Conservation (phyloP, 2,329 filamentous ascomycete genomes). For the Emergomyces pasteurianus region DNA sequence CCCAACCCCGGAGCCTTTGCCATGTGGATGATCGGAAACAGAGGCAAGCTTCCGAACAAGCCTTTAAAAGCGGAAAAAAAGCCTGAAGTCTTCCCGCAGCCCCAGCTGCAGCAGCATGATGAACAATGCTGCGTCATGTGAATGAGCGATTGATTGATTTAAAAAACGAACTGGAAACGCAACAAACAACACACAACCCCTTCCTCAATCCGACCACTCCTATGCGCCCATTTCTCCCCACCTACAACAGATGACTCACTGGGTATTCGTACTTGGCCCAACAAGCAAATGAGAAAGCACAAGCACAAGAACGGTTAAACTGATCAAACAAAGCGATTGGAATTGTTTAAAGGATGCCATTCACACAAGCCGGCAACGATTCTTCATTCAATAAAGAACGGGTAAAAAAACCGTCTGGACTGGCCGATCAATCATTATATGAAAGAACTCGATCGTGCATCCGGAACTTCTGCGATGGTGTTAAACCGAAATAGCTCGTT, state of each 20-base stretch:
- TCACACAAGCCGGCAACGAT: neutral
- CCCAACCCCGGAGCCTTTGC: constrained; percentile 27
- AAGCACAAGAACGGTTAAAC: neutral
- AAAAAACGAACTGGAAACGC: neutral
- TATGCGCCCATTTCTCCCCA: neutral
- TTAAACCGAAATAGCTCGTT: neutral
- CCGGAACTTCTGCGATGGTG: neutral
- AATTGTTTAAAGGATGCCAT: neutral
- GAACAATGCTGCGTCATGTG: constrained; percentile 23
- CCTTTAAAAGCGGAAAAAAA: constrained; percentile 38
- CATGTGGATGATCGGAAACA: constrained; percentile 33
- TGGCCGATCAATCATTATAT: neutral
- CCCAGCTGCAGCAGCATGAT: constrained; percentile 16
- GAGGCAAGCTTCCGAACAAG: constrained; percentile 18
- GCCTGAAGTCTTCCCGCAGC: constrained; percentile 24
- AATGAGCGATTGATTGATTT: constrained; percentile 5
- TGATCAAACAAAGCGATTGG: neutral
- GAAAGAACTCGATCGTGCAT: neutral
- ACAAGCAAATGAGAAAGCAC: neutral
- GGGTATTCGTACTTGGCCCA: neutral
- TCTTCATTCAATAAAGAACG: neutral
- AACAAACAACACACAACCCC: neutral
- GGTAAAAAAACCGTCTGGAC: neutral
- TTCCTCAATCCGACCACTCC: neutral
- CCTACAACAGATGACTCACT: neutral